These are phyloP conservation scores for Gossypium laxum DNA, from an alignment of 441 rosid species.

Conservation along the genomic window DNA sequence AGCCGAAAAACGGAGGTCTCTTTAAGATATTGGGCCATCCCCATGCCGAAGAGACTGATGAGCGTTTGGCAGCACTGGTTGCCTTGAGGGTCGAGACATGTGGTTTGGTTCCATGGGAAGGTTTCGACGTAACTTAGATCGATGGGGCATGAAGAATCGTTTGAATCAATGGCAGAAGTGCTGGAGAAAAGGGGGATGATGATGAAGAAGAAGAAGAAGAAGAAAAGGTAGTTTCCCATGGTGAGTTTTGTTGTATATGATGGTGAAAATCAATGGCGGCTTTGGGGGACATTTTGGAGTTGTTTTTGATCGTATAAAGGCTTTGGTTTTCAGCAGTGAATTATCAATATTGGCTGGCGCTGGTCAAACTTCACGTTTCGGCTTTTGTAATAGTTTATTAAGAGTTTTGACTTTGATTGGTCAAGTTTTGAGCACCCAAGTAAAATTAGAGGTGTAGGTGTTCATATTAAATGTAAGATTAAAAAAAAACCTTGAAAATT, in stretches of 20 bases:
- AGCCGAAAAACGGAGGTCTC: constrained; percentile 38
- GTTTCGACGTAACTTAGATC: constrained; percentile 33
- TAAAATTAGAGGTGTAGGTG: too few relatives aligned
- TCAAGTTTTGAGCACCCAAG: neutral
- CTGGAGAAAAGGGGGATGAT: constrained; percentile 4
- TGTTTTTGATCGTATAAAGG: neutral
- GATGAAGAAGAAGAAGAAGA: neutral
- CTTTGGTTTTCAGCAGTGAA: neutral
- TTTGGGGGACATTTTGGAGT: neutral
- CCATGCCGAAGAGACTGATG: constrained; percentile 42
- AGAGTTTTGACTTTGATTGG: neutral
- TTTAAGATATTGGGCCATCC: constrained; percentile 36
- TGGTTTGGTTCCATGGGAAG: constrained; percentile 44
- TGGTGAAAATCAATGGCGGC: neutral
- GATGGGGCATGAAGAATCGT: constrained; percentile 29
- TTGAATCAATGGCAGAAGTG: constrained; percentile 10
- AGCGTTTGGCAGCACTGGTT: constrained; percentile 39
- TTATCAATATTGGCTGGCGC: constrained; percentile 19
- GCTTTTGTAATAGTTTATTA: neutral
- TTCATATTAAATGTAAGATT: too few relatives aligned
- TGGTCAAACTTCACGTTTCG: constrained; percentile 16
- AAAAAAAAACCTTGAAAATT: too few relatives aligned
- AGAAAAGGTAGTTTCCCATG: constrained; percentile 16
- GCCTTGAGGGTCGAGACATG: constrained; percentile 18
- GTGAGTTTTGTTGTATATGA: neutral